Evolutionary conservation across 441 rosid species (phyloP), one percentile per base, ranked within the genome.

Genomic region (Erysimum cheiri): DNA sequence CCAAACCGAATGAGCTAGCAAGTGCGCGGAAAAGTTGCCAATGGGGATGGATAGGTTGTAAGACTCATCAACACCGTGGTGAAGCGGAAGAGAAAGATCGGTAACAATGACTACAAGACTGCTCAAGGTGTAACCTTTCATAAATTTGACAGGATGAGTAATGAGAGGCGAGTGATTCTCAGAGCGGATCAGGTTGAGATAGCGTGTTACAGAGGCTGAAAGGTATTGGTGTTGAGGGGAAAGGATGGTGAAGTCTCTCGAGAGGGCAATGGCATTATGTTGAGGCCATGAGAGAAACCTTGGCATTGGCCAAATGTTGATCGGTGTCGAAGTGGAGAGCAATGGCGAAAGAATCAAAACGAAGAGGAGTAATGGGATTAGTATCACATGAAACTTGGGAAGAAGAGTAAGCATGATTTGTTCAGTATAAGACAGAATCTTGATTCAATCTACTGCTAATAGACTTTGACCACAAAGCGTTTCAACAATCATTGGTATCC

Each of bases 271-370:
- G 69, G 87, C 86, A 11, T 33, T 60, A 0, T 85, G 85, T 12
- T 77, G 60, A 2, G 88, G 87, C 93, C 95, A 92, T 40, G 78
- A 80, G 14, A 85, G 24, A 31, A 10, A 52, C 65, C 86, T 81
- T 0, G 98, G 95, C 72, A 85, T 85, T 8, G 98, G 96, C 98
- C 95, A 88, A 8, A 85, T 82, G 39, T 77, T 80, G 60, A 85
- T 68, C 41, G 79, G 62, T 14, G 5, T 15, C 0, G 67, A 6
- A 64, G 29, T 13, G 47, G 79, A 75, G 14, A 69, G 54, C 4
- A 24, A 64, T 2, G 79, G 57, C 8, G 43, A 60, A 15, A 71
- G 22, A 15, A 63, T 24, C 7, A 47, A 47, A 22, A 56, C 8
- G 37, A 69, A 41, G 48, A 63, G 33, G 67, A 75, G 10, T 11